Base-by-base conservation (phyloP, 306 rosid species). In the Abrus precatorius region DNA sequence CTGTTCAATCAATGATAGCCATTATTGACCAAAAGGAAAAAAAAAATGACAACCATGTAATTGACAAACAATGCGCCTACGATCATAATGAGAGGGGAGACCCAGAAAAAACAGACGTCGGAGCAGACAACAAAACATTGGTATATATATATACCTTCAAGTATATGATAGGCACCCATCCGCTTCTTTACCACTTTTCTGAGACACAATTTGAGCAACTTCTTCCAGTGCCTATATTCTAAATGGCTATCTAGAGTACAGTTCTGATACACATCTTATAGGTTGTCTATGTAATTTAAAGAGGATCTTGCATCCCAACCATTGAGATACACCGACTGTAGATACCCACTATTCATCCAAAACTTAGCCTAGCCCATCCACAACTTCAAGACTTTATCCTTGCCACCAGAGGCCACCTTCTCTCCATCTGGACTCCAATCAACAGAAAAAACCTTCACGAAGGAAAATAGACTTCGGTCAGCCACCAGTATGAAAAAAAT, bases 401-500 rank as follows among this genome's bases (percentile, higher is more conserved):
- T 95, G 11, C 99, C 99, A 81, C 99, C 99, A 14, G 99, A 95
- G 48, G 89, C 99, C 48, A 95, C 99, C 82, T 95, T 95, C 87
- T 93, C 98, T 30, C 99, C 99, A 68, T 91, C 97, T 4, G 98
- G 98, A 86, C 98, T 91, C 99, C 99, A 95, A 82, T 95, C 99
- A 74, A 95, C 98, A 13, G 94, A 90, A 80, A 79, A 93, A 50
- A 95, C 99, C 99, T 95, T 85, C 50, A 52, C 52, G 53, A 68
- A 6, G 7, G 30, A 80, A 75, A 66, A 50, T 55, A 20, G 44
- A 55, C 32, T 20, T 20, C 52, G 64, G 72, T 81, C 30, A 82
- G 75, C 38, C 48, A 71, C 54, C 1, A 76, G 14, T 61, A 63
- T 6, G 30, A 5, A 10, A 47, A 70, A 7, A 40, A 43, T 20